Percentiles rank a stretch among this genome's conserved stretches.
Conservation (phyloP, 345 rosid genomes). For the Excoecaria cochinchinensis region DNA sequence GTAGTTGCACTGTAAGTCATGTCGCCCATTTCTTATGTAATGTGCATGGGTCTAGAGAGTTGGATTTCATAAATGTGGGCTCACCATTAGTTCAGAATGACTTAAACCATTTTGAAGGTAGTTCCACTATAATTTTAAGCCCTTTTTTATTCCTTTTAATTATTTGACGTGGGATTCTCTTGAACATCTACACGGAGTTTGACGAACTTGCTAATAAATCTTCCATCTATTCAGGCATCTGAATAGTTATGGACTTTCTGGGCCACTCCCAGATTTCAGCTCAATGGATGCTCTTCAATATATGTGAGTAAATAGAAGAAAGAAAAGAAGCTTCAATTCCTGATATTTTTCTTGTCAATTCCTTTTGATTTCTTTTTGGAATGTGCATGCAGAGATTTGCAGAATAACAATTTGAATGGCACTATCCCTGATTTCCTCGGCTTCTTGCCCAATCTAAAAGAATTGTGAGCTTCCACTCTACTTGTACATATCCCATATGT, state of each 20-base stretch:
- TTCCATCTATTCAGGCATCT: conserved; percentile 13
- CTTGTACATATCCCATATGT: not conserved
- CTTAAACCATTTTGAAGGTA: no score
- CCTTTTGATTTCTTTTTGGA: not conserved
- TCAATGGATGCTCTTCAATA: conserved; percentile 25
- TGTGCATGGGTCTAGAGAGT: no score
- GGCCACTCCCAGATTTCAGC: conserved; percentile 27
- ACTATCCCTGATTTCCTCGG: conserved; percentile 23
- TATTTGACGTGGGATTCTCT: no score
- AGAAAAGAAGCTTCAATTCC: not conserved
- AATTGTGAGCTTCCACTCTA: conserved; percentile 9
- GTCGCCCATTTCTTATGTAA: not conserved
- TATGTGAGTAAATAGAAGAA: conserved; percentile 13
- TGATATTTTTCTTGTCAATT: not conserved
- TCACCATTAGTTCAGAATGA: no score
- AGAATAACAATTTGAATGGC: conserved; percentile 14
- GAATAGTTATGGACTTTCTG: conserved; percentile 12
- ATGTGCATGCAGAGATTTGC: conserved; percentile 4
- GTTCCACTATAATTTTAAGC: no score
- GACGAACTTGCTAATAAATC: not conserved
- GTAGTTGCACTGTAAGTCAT: conserved; percentile 22
- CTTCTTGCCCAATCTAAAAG: not conserved
- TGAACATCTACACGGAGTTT: not conserved
- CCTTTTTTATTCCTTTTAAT: no score
- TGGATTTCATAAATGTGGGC: no score